Percentiles rank a stretch among this genome's conserved stretches.
Conservation (phyloP, 1,284 basidiomycete species). For the Rhodotorula sp. region DNA sequence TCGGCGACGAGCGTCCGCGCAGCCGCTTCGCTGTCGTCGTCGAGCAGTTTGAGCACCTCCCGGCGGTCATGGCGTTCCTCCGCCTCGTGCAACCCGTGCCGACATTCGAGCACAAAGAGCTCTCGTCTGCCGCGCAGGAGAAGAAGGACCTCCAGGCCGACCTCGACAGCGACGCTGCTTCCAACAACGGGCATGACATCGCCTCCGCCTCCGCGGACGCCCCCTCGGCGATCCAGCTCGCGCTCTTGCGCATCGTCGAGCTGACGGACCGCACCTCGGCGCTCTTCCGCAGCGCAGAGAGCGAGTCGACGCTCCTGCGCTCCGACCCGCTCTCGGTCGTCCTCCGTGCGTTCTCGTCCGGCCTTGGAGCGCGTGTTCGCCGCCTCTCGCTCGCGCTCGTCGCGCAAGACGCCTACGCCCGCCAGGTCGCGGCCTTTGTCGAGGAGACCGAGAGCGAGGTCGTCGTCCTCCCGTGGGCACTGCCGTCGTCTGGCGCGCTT, state of each 20-base stretch:
- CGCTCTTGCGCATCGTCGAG: slow-evolving; percentile 77
- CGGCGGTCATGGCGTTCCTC: slow-evolving; percentile 58
- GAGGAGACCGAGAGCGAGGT: slow-evolving; percentile 66
- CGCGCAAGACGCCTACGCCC: slow-evolving; percentile 68
- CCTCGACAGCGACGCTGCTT: neutral
- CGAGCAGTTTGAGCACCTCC: slow-evolving; percentile 85
- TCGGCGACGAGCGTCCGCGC: slow-evolving; percentile 21
- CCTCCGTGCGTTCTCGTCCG: slow-evolving; percentile 75
- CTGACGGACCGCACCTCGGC: slow-evolving; percentile 83
- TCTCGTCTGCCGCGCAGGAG: neutral
- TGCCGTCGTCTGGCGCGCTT: slow-evolving; percentile 37
- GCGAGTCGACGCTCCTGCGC: slow-evolving; percentile 65
- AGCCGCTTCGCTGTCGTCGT: slow-evolving; percentile 77
- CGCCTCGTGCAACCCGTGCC: slow-evolving; percentile 55
- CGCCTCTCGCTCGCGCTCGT: slow-evolving; percentile 65
- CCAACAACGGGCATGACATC: slow-evolving; percentile 1
- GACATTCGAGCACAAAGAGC: neutral
- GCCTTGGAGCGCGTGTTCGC: slow-evolving; percentile 69
- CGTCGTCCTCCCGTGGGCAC: slow-evolving; percentile 78
- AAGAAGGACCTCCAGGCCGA: slow-evolving; percentile 32
- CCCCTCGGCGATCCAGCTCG: slow-evolving; percentile 10
- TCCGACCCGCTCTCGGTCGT: slow-evolving; percentile 79
- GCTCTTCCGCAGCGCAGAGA: slow-evolving; percentile 75
- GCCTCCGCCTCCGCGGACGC: neutral
- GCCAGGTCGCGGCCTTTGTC: slow-evolving; percentile 68